Conservation (phyloP, 129 eudicot genomes). For the Pulicaria dysenterica region DNA sequence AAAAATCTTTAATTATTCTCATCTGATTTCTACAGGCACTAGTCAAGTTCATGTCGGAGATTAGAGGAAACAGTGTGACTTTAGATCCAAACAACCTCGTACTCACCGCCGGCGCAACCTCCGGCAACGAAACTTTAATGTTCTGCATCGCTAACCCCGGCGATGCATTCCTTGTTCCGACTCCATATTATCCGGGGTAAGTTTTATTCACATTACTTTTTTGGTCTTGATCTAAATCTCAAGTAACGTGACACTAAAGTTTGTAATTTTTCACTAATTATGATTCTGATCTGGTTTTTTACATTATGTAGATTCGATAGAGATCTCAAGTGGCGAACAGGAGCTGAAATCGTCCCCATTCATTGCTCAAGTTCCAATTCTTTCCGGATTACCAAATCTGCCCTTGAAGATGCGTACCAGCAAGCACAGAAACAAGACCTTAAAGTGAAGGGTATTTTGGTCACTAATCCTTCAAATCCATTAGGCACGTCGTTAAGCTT, state of each 20-base stretch:
- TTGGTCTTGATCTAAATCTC: not conserved
- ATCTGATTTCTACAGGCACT: constrained; percentile 54
- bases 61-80: constrained; percentile 67
- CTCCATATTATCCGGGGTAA: constrained; percentile 97
- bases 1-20: not conserved
- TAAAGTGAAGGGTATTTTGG: constrained; percentile 72
- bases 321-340: constrained; percentile 97
- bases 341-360: constrained; percentile 86
- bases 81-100: constrained; percentile 77
- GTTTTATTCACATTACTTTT: constrained; percentile 10
- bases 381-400: constrained; percentile 69
- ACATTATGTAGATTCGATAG: constrained; percentile 75
- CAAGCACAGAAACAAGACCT: constrained; percentile 67
- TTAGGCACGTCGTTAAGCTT: constrained; percentile 70
- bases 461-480: constrained; percentile 94
- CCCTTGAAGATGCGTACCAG: constrained; percentile 77
- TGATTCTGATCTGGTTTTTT: constrained; percentile 28
- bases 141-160: constrained; percentile 92
- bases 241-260: constrained; percentile 24
- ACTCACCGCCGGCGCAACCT: constrained; percentile 97
- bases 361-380: constrained; percentile 73
- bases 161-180: constrained; percentile 87
- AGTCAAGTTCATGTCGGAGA: constrained; percentile 71
- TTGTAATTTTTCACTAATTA: not conserved
- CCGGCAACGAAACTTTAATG: constrained; percentile 85